Conservation (phyloP, 2,329 filamentous ascomycete species). For the Stemphylium lycopersici region DNA sequence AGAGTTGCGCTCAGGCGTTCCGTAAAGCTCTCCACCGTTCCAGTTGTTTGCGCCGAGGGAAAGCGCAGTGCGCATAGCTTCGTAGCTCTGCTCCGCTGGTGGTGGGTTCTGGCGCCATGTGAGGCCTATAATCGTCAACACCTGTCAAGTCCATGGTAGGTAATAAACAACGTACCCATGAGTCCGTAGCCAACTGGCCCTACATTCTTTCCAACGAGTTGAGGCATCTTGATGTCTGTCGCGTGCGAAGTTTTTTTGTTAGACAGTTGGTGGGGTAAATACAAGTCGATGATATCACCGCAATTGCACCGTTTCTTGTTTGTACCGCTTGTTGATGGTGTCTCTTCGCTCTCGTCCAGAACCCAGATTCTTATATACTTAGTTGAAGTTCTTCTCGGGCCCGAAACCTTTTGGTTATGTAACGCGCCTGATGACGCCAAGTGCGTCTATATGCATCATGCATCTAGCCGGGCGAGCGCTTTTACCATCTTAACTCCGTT, state of each 20-base stretch:
- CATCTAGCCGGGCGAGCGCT: background rate
- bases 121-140: constrained; percentile 44
- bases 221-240: constrained; percentile 34
- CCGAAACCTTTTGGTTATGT: constrained; percentile 3
- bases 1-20: constrained; percentile 53
- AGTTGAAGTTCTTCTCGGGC: background rate
- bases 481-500: constrained; percentile 2
- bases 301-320: background rate
- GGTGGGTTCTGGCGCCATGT: constrained; percentile 54
- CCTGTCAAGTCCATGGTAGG: background rate
- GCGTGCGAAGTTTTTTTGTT: background rate
- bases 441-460: background rate
- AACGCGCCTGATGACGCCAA: constrained; percentile 6
- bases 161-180: constrained; percentile 48
- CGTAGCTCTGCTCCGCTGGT: constrained; percentile 47
- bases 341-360: background rate
- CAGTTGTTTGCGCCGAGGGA: constrained; percentile 54
- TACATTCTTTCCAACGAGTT: constrained; percentile 47
- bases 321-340: background rate
- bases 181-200: constrained; percentile 55
- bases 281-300: constrained; percentile 3
- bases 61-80: constrained; percentile 54
- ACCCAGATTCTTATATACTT: constrained; percentile 1
- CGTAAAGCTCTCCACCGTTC: constrained; percentile 60
- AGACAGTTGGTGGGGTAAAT: constrained; percentile 3